Evolutionary conservation across 768 basidiomycete species (phyloP), one percentile per base, ranked within the genome.

Genomic region (Suillus variegatus): DNA sequence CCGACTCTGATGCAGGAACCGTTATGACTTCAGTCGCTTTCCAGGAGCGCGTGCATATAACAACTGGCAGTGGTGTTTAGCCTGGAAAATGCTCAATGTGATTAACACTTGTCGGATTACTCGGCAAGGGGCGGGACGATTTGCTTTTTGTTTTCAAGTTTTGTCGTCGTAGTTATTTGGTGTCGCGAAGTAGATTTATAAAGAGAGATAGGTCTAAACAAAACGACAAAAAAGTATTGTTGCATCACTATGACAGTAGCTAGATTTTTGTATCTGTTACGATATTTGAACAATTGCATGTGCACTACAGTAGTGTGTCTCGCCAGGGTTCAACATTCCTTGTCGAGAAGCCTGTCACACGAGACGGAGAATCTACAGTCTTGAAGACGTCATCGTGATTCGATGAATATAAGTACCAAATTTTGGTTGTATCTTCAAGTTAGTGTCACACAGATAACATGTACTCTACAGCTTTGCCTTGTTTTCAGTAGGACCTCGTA

Each of bases 401-500:
- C 4, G 4, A n/a, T 41, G 44, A 52, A 20, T 35, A 35, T 56
- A n/a, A 13, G 36, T 14, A 41, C 25, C 25, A 58, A 32, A 57
- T 57, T 22, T 20, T 2, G 9, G 12, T 20, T n/a, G 55, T 61
- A 61, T 18, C 28, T 54, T 55, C 18, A n/a, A 44, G 32, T n/a
- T 25, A 36, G 20, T 51, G 55, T 62, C 28, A 57, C 18, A 22
- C 5, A 32, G 12, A 63, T 52, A 28, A 18, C 12, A 41, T 54
- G 20, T 55, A 44, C 57, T 20, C 56, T 63, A 82, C 41, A 83
- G 73, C 70, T 82, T 83, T 52, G 78, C 68, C 49, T 70, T 69
- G 55, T 62, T 64, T 64, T 75, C 75, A 35, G 65, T 64, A 16
- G 83, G 82, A 14, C 79, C 82, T 66, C 83, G 81, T 67, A 82